Conservation (phyloP, 2,329 filamentous ascomycete species). For the Falciphora oryzae region DNA sequence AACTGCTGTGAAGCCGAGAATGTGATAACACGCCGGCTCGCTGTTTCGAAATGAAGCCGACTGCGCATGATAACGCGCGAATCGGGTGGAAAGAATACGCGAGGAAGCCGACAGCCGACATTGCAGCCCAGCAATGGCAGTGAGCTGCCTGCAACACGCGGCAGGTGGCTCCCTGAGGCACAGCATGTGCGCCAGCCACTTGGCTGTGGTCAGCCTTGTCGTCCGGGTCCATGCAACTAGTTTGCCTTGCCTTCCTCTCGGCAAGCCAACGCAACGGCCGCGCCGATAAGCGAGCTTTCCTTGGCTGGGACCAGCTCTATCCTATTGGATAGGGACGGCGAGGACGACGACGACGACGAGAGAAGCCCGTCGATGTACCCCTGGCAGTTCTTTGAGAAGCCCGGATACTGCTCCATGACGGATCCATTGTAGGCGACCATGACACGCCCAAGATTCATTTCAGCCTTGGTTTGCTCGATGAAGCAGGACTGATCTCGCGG, state of each 20-base stretch:
- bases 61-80: neutral
- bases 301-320: constrained; percentile 63
- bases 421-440: constrained; percentile 74
- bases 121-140: no score
- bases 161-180: no score
- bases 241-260: constrained; percentile 20
- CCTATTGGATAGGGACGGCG: neutral
- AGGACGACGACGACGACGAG: constrained; percentile 21
- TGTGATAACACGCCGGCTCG: neutral
- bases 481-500: constrained; percentile 9
- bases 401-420: constrained; percentile 72
- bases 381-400: constrained; percentile 59
- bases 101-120: no score
- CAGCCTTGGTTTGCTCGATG: constrained; percentile 43
- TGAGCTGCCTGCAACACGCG: no score
- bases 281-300: constrained; percentile 70
- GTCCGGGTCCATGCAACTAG: constrained; percentile 3
- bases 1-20: neutral
- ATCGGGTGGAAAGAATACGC: neutral
- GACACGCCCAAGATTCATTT: constrained; percentile 35
- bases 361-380: constrained; percentile 56
- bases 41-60: neutral
- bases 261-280: constrained; percentile 62
- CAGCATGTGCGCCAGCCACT: no score
- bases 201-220: no score